These are phyloP conservation scores for Zangia roseola DNA, from an alignment of 768 basidiomycete species.

Conservation along the genomic window DNA sequence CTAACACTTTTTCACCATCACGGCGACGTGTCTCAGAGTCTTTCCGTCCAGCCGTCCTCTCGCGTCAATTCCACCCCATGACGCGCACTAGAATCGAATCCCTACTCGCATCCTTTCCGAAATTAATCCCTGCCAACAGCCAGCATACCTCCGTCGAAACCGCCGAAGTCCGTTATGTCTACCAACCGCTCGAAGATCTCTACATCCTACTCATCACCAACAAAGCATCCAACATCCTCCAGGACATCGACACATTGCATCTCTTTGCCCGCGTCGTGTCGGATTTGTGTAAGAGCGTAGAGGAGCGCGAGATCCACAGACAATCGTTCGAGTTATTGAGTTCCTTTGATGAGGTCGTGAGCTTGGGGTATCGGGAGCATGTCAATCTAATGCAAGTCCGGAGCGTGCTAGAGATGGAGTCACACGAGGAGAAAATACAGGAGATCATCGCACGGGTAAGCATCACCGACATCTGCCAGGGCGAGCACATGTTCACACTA, in stretches of 20 bases:
- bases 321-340: slow-evolving; percentile 92
- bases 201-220: slow-evolving; percentile 98
- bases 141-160: slow-evolving; percentile 98
- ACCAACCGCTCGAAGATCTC: slow-evolving; percentile 93
- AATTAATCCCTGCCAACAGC: slow-evolving; percentile 90
- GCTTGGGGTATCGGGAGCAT: slow-evolving; percentile 80
- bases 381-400: slow-evolving; percentile 78
- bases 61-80: slow-evolving; percentile 95
- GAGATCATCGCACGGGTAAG: slow-evolving; percentile 94
- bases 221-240: slow-evolving; percentile 97
- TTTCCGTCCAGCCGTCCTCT: slow-evolving; percentile 72
- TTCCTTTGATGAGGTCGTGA: slow-evolving; percentile 96
- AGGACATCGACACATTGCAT: slow-evolving; percentile 95
- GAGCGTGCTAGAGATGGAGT: slow-evolving; percentile 84
- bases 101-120: slow-evolving; percentile 94
- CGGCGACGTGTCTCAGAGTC: background rate
- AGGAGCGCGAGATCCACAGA: slow-evolving; percentile 86
- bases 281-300: slow-evolving; percentile 82
- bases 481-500: background rate
- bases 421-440: slow-evolving; percentile 92
- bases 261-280: slow-evolving; percentile 93
- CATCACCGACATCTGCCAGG: background rate
- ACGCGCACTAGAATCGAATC: slow-evolving; percentile 90
- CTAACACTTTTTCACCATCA: background rate
- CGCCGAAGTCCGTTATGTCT: slow-evolving; percentile 92